Evolutionary conservation across 164 flowering plant species (phyloP), one percentile per base, ranked within the genome.

Genomic region (Aristolochia fimbriata): DNA sequence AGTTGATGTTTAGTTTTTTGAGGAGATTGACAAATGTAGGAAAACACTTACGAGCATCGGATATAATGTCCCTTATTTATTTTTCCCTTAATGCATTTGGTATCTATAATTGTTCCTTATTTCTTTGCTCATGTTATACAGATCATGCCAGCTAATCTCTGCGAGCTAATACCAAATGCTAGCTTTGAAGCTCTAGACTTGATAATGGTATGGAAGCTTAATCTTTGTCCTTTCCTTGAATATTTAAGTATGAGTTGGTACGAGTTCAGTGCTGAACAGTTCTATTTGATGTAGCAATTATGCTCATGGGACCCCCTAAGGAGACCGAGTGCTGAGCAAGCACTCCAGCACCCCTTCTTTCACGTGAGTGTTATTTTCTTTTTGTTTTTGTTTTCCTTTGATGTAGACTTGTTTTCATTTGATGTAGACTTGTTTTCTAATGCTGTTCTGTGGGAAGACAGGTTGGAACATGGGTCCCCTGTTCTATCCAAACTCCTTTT

Each of bases 331-430:
- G 96, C 96, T 1, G 91, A 84, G 43, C 83, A 83, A 55, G 64
- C 90, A 57, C 73, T 88, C 24, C 80, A 81, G 57, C 96, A 88
- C 73, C 88, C 93, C 17, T 88, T 88, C 68, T 85, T 88, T 74
- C 76, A 81, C 73, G 92, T 84, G 82, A 74, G 52, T 47, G 61
- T 9, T 19, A n/a, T 60, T 62, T 1, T 27, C 10, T 2, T 21
- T 41, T 59, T 59, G 57, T 57, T 30, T 60, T 58, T 51, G 57
- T 47, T 59, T 59, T 61, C 55, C 45, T 60, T 55, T 51, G 57
- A 23, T n/a, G 43, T 50, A 21, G 11, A 58, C 20, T 16, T 51
- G 23, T 17, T 57, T 23, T 59, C 71, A n/a, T n/a, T n/a, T n/a
- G n/a, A n/a, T 33, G 43, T 50, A 21, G 11, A 58, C 20, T 16